Evolutionary conservation across 768 basidiomycete species (phyloP).

Genomic region (Hydnomerulius pinastri): DNA sequence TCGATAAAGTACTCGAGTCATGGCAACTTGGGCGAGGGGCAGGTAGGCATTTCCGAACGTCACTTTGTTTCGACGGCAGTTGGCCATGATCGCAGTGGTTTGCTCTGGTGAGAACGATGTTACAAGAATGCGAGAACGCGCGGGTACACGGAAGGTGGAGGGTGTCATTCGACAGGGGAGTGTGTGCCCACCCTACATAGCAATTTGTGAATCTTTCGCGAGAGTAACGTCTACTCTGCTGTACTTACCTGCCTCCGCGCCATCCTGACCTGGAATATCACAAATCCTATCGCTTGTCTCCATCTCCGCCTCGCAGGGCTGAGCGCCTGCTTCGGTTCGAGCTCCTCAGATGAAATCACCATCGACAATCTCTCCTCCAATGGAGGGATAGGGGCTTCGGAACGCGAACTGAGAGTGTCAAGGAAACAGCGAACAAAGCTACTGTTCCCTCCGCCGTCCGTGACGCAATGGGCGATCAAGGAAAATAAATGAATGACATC

Average conservation of each 20-base stretch:
- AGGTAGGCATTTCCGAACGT: conserved; percentile 55
- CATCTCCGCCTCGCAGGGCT: conserved; percentile 43
- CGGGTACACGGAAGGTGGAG: conserved; percentile 37
- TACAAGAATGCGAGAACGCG: conserved; percentile 31
- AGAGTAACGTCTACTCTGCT: neutral
- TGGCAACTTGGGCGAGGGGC: conserved; percentile 52
- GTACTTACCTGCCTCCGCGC: conserved; percentile 38
- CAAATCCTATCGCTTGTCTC: conserved; percentile 43
- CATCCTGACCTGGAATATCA: conserved; percentile 37
- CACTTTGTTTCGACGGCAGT: conserved; percentile 43
- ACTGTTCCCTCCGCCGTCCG: conserved; percentile 48
- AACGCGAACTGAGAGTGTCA: conserved; percentile 34
- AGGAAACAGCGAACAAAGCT: conserved; percentile 48
- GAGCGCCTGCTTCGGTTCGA: conserved; percentile 35
- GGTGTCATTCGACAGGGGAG: conserved; percentile 46
- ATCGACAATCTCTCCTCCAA: conserved; percentile 44
- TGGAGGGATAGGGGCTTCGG: conserved; percentile 17
- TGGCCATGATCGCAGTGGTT: conserved; percentile 33
- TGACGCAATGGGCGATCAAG: conserved; percentile 48
- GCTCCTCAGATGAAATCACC: conserved; percentile 38
- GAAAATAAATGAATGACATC: conserved; percentile 44
- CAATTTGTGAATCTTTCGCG: neutral
- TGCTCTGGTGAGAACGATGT: conserved; percentile 30
- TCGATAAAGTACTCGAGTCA: conserved; percentile 51
- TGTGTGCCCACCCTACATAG: conserved; percentile 55